These are phyloP conservation scores for Articulospora tetracladia DNA, from an alignment of 495 filamentous ascomycete genomes.

Conservation along the genomic window DNA sequence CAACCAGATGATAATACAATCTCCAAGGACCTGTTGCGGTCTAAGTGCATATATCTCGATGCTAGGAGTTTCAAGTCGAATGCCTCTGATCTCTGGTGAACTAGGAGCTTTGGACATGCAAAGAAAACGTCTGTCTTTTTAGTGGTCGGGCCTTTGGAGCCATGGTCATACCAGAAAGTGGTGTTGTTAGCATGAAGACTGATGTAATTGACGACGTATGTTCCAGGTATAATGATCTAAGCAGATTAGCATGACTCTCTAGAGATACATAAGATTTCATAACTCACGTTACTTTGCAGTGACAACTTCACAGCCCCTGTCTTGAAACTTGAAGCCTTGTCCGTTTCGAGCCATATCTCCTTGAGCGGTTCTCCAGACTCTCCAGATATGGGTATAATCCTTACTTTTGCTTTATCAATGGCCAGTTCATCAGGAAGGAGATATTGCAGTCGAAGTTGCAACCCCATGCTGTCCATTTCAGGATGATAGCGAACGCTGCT, in stretches of 20 bases:
- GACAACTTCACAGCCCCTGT: slow-evolving; percentile 50
- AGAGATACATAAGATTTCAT: neutral
- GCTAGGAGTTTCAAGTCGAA: slow-evolving; percentile 42
- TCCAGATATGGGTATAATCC: slow-evolving; percentile 46
- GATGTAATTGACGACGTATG: slow-evolving; percentile 72
- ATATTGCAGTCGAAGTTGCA: slow-evolving; percentile 67
- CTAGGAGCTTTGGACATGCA: slow-evolving; percentile 37
- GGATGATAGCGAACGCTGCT: slow-evolving; percentile 65
- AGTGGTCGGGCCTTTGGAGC: slow-evolving; percentile 32
- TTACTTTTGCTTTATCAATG: slow-evolving; percentile 62
- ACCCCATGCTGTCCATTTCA: slow-evolving; percentile 72
- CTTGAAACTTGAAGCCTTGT: slow-evolving; percentile 38
- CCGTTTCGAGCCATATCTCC: slow-evolving; percentile 63
- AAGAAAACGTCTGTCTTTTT: slow-evolving; percentile 37
- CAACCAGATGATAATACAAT: slow-evolving; percentile 70
- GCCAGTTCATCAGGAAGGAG: slow-evolving; percentile 67
- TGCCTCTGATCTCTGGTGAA: slow-evolving; percentile 45
- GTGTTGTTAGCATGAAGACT: slow-evolving; percentile 66
- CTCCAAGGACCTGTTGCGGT: slow-evolving; percentile 70
- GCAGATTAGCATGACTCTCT: slow-evolving; percentile 2
- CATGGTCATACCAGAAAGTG: slow-evolving; percentile 58
- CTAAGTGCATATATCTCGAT: slow-evolving; percentile 64
- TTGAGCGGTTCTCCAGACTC: slow-evolving; percentile 38
- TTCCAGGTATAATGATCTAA: slow-evolving; percentile 61
- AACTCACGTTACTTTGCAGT: slow-evolving; percentile 46